Evolutionary conservation across 2,329 filamentous ascomycete species (phyloP), one percentile per base, ranked within the genome.

Genomic region (Aaosphaeria arxii): DNA sequence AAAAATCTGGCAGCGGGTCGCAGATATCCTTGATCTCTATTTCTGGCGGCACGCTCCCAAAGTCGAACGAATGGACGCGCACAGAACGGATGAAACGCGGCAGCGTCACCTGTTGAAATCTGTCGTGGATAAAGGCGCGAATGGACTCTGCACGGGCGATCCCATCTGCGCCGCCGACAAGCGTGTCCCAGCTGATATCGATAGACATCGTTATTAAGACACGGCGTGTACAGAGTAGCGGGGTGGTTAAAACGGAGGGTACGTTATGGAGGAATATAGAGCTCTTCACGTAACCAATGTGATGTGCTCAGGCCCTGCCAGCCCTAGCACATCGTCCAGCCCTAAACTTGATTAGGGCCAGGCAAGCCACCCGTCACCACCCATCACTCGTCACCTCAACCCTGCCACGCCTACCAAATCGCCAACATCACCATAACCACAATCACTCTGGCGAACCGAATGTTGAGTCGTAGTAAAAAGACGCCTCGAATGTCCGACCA

Each of bases 81-180:
- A 99, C 94, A 29, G 91, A 94, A 65, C 94, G 91, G 73, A 99
- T 96, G 79, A 99, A 96, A 63, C 91, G 88, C 50, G 94, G 94
- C 42, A 99, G 81, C 29, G 87, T 82, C 54, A 97, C 86, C 52
- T 90, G 85, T 74, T 99, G 94, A 73, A 99, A 99, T 64, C 91
- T 94, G 67, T 90, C 87, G 73, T 99, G 90, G 61, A 99, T 88
- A 74, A 99, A 99, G 62, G 86, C 85, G 56, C 92, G 88, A 71
- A 99, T 95, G 54, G 81, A 82, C 66, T 91, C 87, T 43, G 92
- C 91, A 52, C 96, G 84, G 46, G 84, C 88, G 55, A 85, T 81
- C 47, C 94, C 92, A 71, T 97, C 92, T 43, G 90, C 84, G 30
- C 94, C 94, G 53, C 85, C 86, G 24, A 92, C 97, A 66, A 97